Percentiles rank a stretch among this genome's conserved stretches.
Conservation (phyloP, 1,284 basidiomycete genomes). For the Dichomitus squalens region DNA sequence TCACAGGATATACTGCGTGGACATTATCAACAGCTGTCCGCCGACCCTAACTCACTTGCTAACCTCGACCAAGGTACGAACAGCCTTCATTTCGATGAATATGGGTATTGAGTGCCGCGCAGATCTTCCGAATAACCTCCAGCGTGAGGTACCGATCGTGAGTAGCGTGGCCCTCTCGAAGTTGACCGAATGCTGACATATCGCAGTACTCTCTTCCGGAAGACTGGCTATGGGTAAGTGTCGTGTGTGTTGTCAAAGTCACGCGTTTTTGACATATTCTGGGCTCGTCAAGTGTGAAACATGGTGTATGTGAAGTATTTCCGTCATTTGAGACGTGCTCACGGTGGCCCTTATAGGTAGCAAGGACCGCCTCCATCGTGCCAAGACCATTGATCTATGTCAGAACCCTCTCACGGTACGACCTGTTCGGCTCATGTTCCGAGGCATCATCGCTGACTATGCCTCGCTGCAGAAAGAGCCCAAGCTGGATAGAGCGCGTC, state of each 20-base stretch:
- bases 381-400: conserved; percentile 92
- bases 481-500: conserved; percentile 88
- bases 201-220: conserved; percentile 81
- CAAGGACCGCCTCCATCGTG: conserved; percentile 77
- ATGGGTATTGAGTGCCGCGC: not conserved
- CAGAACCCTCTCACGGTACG: conserved; percentile 89
- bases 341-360: conserved; percentile 48
- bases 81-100: not conserved
- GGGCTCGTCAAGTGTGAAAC: conserved; percentile 68
- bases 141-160: conserved; percentile 86
- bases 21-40: conserved; percentile 91
- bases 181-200: not conserved
- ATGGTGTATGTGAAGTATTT: conserved; percentile 67
- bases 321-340: not conserved
- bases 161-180: conserved; percentile 32
- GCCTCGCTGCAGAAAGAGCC: conserved; percentile 80
- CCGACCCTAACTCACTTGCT: conserved; percentile 90
- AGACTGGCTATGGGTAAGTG: conserved; percentile 90
- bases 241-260: not conserved
- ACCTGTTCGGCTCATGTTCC: conserved; percentile 9
- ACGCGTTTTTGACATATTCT: not conserved
- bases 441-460: not conserved
- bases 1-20: conserved; percentile 86
- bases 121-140: conserved; percentile 94
- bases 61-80: conserved; percentile 89